Conservation (phyloP, 352 stramenopile genomes). For the Globisporangium echinulatum region DNA sequence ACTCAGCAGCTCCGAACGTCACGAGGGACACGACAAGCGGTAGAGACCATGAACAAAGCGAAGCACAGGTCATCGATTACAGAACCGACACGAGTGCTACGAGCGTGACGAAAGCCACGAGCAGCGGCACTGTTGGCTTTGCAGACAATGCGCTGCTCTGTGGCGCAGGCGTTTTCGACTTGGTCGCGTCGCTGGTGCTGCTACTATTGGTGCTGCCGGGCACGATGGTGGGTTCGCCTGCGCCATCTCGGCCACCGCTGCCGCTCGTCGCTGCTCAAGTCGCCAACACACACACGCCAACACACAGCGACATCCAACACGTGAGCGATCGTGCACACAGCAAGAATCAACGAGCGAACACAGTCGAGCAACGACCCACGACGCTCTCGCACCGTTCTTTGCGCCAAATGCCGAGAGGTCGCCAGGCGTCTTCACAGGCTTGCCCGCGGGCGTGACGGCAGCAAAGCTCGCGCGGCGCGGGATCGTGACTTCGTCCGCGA, state of each 20-base stretch:
- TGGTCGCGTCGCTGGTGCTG: background rate
- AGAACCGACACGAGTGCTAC: slow-evolving; percentile 4
- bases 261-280: slow-evolving; percentile 3
- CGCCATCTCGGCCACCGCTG: slow-evolving; percentile 9
- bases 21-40: background rate
- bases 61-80: background rate
- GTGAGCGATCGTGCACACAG: background rate
- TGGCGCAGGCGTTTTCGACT: background rate
- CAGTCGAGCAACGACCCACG: background rate
- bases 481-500: slow-evolving; percentile 44
- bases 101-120: background rate
- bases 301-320: background rate
- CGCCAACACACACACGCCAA: background rate
- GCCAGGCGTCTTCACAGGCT: slow-evolving; percentile 31
- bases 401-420: slow-evolving; percentile 19
- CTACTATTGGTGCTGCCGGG: background rate
- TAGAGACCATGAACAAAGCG: too few relatives aligned
- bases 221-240: background rate
- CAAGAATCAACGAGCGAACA: background rate
- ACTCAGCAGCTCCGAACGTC: background rate
- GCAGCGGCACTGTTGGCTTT: background rate
- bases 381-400: slow-evolving; percentile 17
- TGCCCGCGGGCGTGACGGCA: slow-evolving; percentile 23
- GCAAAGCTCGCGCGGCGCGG: slow-evolving; percentile 22
- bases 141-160: background rate